Evolutionary conservation across 2,329 filamentous ascomycete genomes (phyloP).

Genomic region (Lithohypha guttulata): DNA sequence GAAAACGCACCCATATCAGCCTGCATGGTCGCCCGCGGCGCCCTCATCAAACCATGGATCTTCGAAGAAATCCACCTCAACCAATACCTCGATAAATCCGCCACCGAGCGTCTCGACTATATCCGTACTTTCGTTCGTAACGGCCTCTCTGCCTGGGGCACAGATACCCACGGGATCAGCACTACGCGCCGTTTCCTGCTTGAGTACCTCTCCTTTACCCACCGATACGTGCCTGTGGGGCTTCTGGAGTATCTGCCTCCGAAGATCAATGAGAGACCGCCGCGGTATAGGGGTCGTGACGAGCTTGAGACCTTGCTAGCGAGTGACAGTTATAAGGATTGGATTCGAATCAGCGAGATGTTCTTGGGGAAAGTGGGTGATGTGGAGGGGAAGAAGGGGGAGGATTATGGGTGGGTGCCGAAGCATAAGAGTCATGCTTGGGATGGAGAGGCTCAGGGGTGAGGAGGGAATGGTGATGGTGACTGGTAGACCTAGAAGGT

Average conservation of each 20-base stretch:
- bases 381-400: constrained; percentile 39
- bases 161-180: constrained; percentile 85
- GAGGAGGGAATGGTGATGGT: no score
- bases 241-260: constrained; percentile 81
- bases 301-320: constrained; percentile 89
- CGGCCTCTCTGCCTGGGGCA: constrained; percentile 89
- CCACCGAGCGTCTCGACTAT: constrained; percentile 71
- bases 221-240: constrained; percentile 83
- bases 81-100: constrained; percentile 92
- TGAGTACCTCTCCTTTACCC: constrained; percentile 90
- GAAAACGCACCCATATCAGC: constrained; percentile 70
- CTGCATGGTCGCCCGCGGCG: constrained; percentile 96
- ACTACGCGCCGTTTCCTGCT: constrained; percentile 84
- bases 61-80: constrained; percentile 83
- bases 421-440: constrained; percentile 70
- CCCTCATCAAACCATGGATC: constrained; percentile 94
- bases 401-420: constrained; percentile 85
- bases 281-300: constrained; percentile 69
- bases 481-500: no score
- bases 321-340: constrained; percentile 87
- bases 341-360: constrained; percentile 99
- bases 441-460: constrained; percentile 8
- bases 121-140: constrained; percentile 84
- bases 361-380: constrained; percentile 68
- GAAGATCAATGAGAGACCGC: constrained; percentile 77